phyloP scores from a whole-genome alignment of 805 yeast genomes.

The Candida berthetii region DNA sequence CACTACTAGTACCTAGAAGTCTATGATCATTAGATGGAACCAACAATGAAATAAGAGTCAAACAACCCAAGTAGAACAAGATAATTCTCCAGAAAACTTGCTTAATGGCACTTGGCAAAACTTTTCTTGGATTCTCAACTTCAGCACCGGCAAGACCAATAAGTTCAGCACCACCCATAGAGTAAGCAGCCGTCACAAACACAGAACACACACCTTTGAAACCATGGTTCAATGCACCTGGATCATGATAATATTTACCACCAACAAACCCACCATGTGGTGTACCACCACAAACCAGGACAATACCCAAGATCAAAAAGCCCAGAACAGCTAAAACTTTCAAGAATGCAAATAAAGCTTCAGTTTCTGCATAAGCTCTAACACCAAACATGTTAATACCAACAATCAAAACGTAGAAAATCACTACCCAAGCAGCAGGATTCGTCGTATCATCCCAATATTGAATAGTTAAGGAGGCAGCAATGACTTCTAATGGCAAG shows the following conservation, averaged over 20 bases:
- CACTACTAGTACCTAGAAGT: conserved; percentile 23
- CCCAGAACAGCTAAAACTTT: conserved; percentile 45
- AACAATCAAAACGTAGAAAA: conserved; percentile 43
- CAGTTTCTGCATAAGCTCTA: conserved; percentile 48
- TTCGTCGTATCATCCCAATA: conserved; percentile 40
- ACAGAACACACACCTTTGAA: conserved; percentile 50
- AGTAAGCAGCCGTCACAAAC: conserved; percentile 49
- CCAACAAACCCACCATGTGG: conserved; percentile 39
- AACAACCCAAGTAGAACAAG: conserved; percentile 38
- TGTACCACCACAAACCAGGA: conserved; percentile 42
- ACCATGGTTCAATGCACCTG: conserved; percentile 61
- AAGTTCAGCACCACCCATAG: conserved; percentile 48
- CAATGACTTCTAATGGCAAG: conserved; percentile 45
- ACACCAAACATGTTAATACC: conserved; percentile 48
- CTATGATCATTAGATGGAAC: conserved; percentile 38
- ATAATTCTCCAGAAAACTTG: conserved; percentile 52
- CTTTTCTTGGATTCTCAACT: conserved; percentile 37
- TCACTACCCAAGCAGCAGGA: conserved; percentile 45
- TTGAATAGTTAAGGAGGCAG: conserved; percentile 47
- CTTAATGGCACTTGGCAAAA: conserved; percentile 45
- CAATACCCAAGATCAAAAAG: conserved; percentile 48
- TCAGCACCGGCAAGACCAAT: conserved; percentile 48
- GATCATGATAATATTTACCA: conserved; percentile 39
- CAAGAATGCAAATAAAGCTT: conserved; percentile 40
- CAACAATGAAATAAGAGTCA: conserved; percentile 37